These are phyloP conservation scores for Phaseolus coccineus DNA, from an alignment of 331 rosid genomes.

Conservation along the genomic window DNA sequence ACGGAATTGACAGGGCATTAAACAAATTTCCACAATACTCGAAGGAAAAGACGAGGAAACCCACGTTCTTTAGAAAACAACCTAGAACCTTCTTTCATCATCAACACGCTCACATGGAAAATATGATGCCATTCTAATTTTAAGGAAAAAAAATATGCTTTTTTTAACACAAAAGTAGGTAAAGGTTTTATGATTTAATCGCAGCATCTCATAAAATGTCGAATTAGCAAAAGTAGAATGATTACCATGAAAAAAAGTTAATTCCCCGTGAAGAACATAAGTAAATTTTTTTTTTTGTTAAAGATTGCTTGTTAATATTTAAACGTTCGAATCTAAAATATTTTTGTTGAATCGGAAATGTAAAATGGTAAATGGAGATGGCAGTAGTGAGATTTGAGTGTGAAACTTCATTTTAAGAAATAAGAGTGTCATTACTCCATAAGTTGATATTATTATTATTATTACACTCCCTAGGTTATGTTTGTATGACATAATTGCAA, in stretches of 20 bases:
- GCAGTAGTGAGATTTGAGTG: too few species aligned
- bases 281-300: background rate
- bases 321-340: background rate
- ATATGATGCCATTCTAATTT: background rate
- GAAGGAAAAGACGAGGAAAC: conserved; percentile 22
- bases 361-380: too few species aligned
- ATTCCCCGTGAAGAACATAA: background rate
- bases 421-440: too few species aligned
- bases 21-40: conserved; percentile 6
- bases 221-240: background rate
- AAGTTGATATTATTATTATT: too few species aligned
- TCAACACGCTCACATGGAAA: conserved; percentile 15
- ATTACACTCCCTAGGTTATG: background rate
- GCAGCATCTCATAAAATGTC: background rate
- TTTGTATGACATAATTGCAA: background rate
- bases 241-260: background rate
- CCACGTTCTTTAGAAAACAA: conserved; percentile 26
- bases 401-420: too few species aligned
- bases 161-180: background rate
- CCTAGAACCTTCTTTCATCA: conserved; percentile 6
- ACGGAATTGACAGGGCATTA: background rate
- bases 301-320: background rate
- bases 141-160: background rate
- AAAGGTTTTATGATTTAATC: background rate
- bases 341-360: too few species aligned